Conservation (phyloP, 2,329 filamentous ascomycete genomes). For the Mollisiaceae sp. region DNA sequence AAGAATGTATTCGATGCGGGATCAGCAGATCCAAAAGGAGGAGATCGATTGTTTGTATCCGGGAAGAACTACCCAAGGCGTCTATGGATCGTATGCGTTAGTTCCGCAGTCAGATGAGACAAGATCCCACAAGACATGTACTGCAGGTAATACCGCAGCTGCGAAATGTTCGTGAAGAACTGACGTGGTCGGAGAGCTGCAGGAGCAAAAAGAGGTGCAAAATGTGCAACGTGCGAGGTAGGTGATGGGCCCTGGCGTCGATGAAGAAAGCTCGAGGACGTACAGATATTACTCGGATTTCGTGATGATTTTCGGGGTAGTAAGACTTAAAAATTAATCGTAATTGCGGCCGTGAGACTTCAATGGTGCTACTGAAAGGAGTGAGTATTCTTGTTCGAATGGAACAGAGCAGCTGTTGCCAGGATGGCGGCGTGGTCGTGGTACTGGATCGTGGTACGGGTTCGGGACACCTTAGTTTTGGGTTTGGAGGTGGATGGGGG, state of each 20-base stretch:
- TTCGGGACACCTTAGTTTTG: slow-evolving; percentile 4
- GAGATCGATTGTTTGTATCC: slow-evolving; percentile 6
- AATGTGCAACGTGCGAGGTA: slow-evolving; percentile 32
- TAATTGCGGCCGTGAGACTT: slow-evolving; percentile 10
- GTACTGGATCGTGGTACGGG: slow-evolving; percentile 11
- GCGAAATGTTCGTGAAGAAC: slow-evolving; percentile 35
- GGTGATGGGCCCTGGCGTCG: neutral
- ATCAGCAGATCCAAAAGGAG: neutral
- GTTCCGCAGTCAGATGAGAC: slow-evolving; percentile 32
- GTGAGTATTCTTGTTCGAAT: slow-evolving; percentile 1
- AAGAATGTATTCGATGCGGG: slow-evolving; percentile 1
- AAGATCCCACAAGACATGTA: slow-evolving; percentile 34
- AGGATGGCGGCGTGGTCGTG: slow-evolving; percentile 8
- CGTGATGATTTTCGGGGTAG: neutral
- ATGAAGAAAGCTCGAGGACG: neutral
- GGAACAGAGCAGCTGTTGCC: slow-evolving; percentile 9
- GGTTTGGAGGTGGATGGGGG: neutral
- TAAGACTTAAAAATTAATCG: slow-evolving; percentile 8
- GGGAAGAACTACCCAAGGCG: slow-evolving; percentile 11
- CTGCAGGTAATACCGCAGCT: slow-evolving; percentile 41
- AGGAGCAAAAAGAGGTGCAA: slow-evolving; percentile 28
- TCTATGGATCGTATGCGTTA: slow-evolving; percentile 25
- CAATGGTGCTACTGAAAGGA: slow-evolving; percentile 1
- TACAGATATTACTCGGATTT: neutral
- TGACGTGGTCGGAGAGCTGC: slow-evolving; percentile 38